Base-by-base conservation (phyloP, 176 grass and related monocot species). In the Oropetium thomaeum region DNA sequence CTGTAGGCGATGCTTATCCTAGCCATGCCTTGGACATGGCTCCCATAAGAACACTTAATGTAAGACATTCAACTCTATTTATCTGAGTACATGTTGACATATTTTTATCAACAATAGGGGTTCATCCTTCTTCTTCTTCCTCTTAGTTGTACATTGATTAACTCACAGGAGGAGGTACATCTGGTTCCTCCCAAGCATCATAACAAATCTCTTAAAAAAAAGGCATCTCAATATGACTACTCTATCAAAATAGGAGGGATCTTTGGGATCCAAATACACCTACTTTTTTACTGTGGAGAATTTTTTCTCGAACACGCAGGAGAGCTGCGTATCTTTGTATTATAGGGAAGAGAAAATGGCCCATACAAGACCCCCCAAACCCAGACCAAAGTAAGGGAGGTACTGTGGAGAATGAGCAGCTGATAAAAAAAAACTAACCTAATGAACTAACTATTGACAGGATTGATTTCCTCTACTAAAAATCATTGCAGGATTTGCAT, bases 1-100 rank as follows among this genome's bases (percentile, higher is more conserved):
- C 51, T 81, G 58, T 73, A 91, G 89, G 81, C 78, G 57, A 65
- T 84, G 89, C 72, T 78, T 70, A 87, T 77, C 84, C 69, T 84
- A 81, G 53, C 69, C 84, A 80, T 68, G 71, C 48, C 62, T 79
- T 81, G 55, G 89, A 75, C 81, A 77, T 66, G 73, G 62, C 58
- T 67, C 72, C 77, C 62, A 27, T 73, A 77, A 83, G 80, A 84
- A 81, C 81, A 35, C 19, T 76, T 64, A 62, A 77, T 64, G 89
- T 87, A 91, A 78, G 89, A 58, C 38, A 81, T 78, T 73, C 29
- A 32, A 70, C 53, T 48, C 53, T 2, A 51, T 59, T 52, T 52
- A n/a, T 52, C 19, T n/a, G n/a, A 32, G 80, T 75, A 73, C 37
- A 55, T 74, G 5, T 5, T 53, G 20, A 26, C 67, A 74, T 30